Evolutionary conservation across 2,329 filamentous ascomycete species (phyloP), one percentile per base, ranked within the genome.

Genomic region (Claviceps purpurea): DNA sequence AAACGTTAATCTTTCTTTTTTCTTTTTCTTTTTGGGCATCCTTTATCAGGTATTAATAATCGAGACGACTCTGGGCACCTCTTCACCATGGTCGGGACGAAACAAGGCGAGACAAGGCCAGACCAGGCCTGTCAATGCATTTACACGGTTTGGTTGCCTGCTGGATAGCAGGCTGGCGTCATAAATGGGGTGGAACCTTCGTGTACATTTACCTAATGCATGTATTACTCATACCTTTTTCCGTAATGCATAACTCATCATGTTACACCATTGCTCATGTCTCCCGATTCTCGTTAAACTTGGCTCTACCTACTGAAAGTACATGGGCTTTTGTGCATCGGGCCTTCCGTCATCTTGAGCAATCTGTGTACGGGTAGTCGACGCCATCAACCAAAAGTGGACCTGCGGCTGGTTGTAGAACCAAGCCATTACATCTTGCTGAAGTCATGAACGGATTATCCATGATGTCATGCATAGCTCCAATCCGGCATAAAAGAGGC

Each of bases 161-260:
- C 20, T 42, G 38, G 22, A 30, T 43, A 43, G 40, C 48, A 49
- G 46, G 46, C 24, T 38, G 52, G 52, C 52, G 52, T 46, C 46
- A 46, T 41, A 37, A 53, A 48, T 20, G 30, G 34, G 39, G 18
- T 10, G 34, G 41, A 7, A n/a, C 44, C 38, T 41, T 16, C 30
- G 18, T 51, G 42, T 49, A 49, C 18, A 46, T 42, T 20, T 51
- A 43, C 42, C 18, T 54, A 54, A 54, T 54, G 10, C 18, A 14
- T 50, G 39, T 49, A 47, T 51, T 22, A 50, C 39, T 38, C 24
- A 22, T 18, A 49, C 30, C 30, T 34, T 8, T 34, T 11, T 34
- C 30, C 11, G 30, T 34, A 34, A 34, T 34, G 4, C 30, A 34
- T 11, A 34, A 34, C 11, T 34, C 8, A 34, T 34, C 10, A 11